Percentiles rank a stretch among this genome's conserved stretches.
These are phyloP conservation scores for Boletellus sp. DNA, from an alignment of 768 basidiomycete species.

Conservation along the genomic window DNA sequence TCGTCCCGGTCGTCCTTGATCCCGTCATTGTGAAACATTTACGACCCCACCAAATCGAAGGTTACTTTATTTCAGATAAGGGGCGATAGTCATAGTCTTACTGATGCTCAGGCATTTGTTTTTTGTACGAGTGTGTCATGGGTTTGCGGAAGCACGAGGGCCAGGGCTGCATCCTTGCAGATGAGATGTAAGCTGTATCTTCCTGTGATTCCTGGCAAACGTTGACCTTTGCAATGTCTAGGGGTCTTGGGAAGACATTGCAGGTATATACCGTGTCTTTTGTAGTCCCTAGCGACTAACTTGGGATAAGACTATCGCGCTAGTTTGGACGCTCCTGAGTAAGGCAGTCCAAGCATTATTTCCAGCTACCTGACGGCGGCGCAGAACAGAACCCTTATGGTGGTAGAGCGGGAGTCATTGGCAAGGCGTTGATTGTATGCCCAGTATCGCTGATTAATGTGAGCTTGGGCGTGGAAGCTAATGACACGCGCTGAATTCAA, in stretches of 20 bases:
- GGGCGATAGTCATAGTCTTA: neutral
- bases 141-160: slow-evolving; percentile 88
- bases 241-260: slow-evolving; percentile 97
- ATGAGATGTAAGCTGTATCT: slow-evolving; percentile 72
- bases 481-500: neutral
- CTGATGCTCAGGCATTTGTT: slow-evolving; percentile 58
- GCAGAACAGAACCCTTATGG: slow-evolving; percentile 83
- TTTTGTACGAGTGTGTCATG: slow-evolving; percentile 96
- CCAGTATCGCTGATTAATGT: slow-evolving; percentile 89
- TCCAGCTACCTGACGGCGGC: neutral
- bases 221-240: slow-evolving; percentile 27
- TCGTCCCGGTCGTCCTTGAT: slow-evolving; percentile 86
- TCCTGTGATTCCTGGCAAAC: slow-evolving; percentile 2
- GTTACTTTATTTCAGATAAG: slow-evolving; percentile 32
- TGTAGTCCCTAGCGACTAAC: slow-evolving; percentile 9
- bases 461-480: slow-evolving; percentile 20
- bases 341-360: slow-evolving; percentile 25
- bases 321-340: slow-evolving; percentile 93
- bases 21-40: slow-evolving; percentile 74
- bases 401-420: slow-evolving; percentile 48
- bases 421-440: slow-evolving; percentile 89
- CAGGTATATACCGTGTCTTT: slow-evolving; percentile 43
- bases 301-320: slow-evolving; percentile 62
- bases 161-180: slow-evolving; percentile 92
- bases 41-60: slow-evolving; percentile 88